Evolutionary conservation across 169 alveolate genomes (phyloP).

Genomic region (Cryptosporidium baileyi): DNA sequence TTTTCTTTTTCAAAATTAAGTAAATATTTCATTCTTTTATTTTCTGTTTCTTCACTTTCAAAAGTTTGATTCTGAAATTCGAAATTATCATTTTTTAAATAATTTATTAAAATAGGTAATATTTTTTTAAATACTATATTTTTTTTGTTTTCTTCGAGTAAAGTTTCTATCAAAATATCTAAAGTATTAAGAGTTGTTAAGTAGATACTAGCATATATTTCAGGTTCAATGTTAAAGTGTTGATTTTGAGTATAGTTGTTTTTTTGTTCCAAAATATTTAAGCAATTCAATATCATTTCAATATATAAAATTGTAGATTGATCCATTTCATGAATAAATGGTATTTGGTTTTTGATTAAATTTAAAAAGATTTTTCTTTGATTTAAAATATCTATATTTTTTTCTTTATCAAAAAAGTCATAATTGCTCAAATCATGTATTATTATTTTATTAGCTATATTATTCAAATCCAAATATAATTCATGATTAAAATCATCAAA

Average conservation of each 20-base stretch:
- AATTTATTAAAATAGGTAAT: neutral
- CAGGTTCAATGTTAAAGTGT: neutral
- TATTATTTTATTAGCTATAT: neutral
- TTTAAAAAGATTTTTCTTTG: no score
- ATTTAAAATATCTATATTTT: neutral
- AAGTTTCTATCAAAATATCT: neutral
- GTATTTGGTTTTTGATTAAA: no score
- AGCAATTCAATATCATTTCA: neutral
- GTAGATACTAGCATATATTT: slow-evolving; percentile 1
- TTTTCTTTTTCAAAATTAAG: neutral
- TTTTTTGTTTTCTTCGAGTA: neutral
- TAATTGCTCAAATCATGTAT: neutral
- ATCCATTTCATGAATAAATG: neutral
- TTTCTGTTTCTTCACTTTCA: no score
- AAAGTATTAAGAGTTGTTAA: slow-evolving; percentile 12
- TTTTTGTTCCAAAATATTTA: neutral
- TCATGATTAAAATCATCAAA: neutral
- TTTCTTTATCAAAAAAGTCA: neutral
- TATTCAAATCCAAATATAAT: neutral
- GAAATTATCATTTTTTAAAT: neutral
- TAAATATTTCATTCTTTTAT: no score
- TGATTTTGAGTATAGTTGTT: neutral
- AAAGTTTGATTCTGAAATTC: no score
- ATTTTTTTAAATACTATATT: neutral
- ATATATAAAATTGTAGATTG: neutral